These are phyloP conservation scores for Sporothrix globosa DNA, from an alignment of 2,329 filamentous ascomycete genomes.

Conservation along the genomic window DNA sequence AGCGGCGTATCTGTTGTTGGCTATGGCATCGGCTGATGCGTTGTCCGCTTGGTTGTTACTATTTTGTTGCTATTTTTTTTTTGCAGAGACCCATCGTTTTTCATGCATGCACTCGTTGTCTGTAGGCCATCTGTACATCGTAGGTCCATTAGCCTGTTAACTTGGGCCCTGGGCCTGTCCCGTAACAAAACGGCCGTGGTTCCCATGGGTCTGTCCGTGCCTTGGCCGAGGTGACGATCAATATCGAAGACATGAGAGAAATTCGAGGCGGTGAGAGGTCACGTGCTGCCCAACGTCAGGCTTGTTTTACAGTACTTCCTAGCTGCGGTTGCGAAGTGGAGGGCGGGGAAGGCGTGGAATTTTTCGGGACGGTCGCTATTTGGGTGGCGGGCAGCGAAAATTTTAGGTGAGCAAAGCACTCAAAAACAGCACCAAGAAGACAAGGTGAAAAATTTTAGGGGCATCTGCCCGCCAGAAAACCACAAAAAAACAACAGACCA, in stretches of 20 bases:
- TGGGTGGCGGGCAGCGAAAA: slow-evolving; percentile 19
- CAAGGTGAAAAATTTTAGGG: slow-evolving; percentile 27
- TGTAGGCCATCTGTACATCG: not conserved
- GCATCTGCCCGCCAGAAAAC: slow-evolving; percentile 17
- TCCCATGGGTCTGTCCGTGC: not conserved
- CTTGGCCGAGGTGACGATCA: slow-evolving; percentile 11
- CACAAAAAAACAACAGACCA: slow-evolving; percentile 24
- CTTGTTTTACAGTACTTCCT: not conserved
- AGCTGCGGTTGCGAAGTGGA: slow-evolving; percentile 6
- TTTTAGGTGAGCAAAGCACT: not conserved
- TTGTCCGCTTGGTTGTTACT: not conserved
- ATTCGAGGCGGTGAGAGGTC: slow-evolving; percentile 24
- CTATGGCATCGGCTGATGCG: slow-evolving; percentile 16
- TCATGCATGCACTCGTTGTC: slow-evolving; percentile 26
- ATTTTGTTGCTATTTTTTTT: too few species aligned
- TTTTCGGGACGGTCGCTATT: slow-evolving; percentile 28
- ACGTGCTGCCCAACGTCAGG: slow-evolving; percentile 19
- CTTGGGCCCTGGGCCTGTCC: not conserved
- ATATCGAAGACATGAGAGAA: not conserved
- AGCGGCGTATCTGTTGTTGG: not conserved
- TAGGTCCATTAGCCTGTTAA: not conserved
- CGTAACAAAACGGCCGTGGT: not conserved
- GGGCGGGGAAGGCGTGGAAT: slow-evolving; percentile 19
- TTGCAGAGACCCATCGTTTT: slow-evolving; percentile 5
- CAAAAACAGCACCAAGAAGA: not conserved